Percentiles rank a stretch among this genome's conserved stretches.
phyloP scores from a whole-genome alignment of 768 basidiomycete species.

The Russula sp. region DNA sequence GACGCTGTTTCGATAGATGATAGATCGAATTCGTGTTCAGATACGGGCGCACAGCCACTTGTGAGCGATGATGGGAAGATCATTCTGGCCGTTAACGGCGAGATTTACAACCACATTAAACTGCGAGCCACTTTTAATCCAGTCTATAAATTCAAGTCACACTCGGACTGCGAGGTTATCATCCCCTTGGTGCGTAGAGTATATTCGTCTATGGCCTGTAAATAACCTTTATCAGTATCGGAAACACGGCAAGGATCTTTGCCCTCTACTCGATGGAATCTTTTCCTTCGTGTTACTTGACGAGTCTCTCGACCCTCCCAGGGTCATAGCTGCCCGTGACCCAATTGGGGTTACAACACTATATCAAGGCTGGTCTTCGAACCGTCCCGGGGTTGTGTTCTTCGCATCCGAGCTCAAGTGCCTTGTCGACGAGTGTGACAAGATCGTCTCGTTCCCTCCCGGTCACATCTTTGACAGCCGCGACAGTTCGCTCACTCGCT shows the following conservation, averaged over 20 bases:
- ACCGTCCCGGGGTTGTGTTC: conserved; percentile 72
- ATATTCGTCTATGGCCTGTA: not conserved
- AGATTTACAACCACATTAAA: conserved; percentile 95
- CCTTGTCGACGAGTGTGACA: conserved; percentile 85
- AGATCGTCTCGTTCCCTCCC: conserved; percentile 92
- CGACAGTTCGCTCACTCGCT: conserved; percentile 70
- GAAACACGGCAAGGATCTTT: conserved; percentile 70
- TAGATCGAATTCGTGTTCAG: conserved; percentile 34
- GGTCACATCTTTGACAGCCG: conserved; percentile 92
- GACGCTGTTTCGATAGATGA: too few relatives aligned
- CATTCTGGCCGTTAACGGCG: conserved; percentile 91
- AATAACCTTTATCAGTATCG: conserved; percentile 52
- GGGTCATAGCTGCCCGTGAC: conserved; percentile 93
- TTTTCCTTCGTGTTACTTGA: conserved; percentile 97
- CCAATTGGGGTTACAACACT: conserved; percentile 98
- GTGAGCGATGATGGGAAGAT: conserved; percentile 77
- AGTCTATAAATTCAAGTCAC: conserved; percentile 83
- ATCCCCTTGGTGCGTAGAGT: conserved; percentile 62
- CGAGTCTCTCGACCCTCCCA: conserved; percentile 80
- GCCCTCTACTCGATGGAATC: conserved; percentile 89
- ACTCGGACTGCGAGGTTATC: conserved; percentile 97
- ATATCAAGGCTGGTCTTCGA: conserved; percentile 91
- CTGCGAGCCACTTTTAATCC: conserved; percentile 61
- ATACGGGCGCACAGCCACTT: conserved; percentile 94
- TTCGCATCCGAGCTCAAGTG: conserved; percentile 97